Percentiles rank a stretch among this genome's conserved stretches.
phyloP scores from a whole-genome alignment of 805 yeast genomes.

The Torulaspora indica region DNA sequence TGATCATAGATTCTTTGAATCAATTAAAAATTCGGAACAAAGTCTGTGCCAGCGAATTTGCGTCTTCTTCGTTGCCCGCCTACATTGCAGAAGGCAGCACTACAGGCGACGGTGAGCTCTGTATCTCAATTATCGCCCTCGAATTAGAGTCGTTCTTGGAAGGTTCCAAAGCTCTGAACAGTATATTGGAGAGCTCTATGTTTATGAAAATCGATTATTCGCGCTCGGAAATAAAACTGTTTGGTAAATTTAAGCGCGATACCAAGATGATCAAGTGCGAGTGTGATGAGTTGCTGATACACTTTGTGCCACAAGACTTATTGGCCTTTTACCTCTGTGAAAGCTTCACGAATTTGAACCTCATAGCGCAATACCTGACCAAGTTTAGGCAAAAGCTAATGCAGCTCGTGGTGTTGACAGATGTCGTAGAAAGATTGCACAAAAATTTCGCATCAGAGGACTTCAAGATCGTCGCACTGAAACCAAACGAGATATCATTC shows the following conservation, averaged over 20 bases:
- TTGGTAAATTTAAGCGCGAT: conserved; percentile 33
- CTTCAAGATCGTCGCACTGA: conserved; percentile 32
- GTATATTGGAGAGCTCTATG: conserved; percentile 32
- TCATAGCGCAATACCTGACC: conserved; percentile 27
- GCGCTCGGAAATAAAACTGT: conserved; percentile 28
- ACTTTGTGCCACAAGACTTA: conserved; percentile 26
- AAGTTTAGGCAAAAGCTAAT: conserved; percentile 32
- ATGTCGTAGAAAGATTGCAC: conserved; percentile 35
- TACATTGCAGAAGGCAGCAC: conserved; percentile 17
- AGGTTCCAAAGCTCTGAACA: conserved; percentile 28
- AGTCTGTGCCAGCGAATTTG: conserved; percentile 21
- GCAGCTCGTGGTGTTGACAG: conserved; percentile 34
- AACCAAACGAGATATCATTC: conserved; percentile 35
- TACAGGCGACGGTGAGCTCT: conserved; percentile 4
- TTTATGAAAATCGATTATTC: conserved; percentile 33
- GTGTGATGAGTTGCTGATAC: conserved; percentile 30
- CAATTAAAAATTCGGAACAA: conserved; percentile 31
- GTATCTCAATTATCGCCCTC: conserved; percentile 27
- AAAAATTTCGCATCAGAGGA: conserved; percentile 32
- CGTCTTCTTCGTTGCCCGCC: conserved; percentile 21
- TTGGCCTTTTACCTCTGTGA: conserved; percentile 31
- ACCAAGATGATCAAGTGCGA: conserved; percentile 31
- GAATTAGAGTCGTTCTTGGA: conserved; percentile 33
- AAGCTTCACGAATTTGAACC: conserved; percentile 24
- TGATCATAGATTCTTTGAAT: conserved; percentile 36